Evolutionary conservation across 2,329 filamentous ascomycete species (phyloP).

Genomic region (Colletotrichum tanaceti): DNA sequence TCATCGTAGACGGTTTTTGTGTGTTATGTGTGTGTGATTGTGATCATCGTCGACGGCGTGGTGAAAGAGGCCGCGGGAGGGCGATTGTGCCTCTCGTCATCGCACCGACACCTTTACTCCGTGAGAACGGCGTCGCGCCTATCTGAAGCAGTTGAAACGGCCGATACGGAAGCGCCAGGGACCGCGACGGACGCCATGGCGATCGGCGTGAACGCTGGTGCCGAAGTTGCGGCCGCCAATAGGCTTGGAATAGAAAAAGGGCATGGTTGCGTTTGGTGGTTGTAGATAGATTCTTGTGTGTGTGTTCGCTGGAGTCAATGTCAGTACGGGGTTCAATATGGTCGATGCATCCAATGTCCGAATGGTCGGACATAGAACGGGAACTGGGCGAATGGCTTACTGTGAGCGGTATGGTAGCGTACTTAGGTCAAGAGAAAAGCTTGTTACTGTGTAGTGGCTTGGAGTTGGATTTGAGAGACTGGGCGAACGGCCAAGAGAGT

Average conservation of each 20-base stretch:
- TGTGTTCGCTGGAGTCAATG: not conserved
- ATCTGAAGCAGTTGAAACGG: slow-evolving; percentile 63
- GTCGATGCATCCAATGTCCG: not conserved
- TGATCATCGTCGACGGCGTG: not conserved
- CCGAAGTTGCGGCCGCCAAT: slow-evolving; percentile 63
- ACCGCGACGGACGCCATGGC: slow-evolving; percentile 60
- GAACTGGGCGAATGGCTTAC: not conserved
- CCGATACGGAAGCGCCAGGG: slow-evolving; percentile 64
- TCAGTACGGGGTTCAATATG: not conserved
- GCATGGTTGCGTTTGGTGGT: slow-evolving; percentile 50
- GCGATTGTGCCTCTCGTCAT: not conserved
- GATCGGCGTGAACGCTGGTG: slow-evolving; percentile 60
- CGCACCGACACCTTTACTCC: slow-evolving; percentile 15
- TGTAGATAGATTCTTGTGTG: not conserved
- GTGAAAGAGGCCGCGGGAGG: not conserved
- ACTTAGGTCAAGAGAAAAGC: slow-evolving; percentile 3
- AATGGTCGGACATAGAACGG: too few relatives aligned
- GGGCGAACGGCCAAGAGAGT: slow-evolving; percentile 12
- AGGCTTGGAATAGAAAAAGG: slow-evolving; percentile 59
- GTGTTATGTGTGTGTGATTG: not conserved
- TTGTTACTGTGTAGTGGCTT: slow-evolving; percentile 3
- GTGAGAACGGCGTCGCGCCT: slow-evolving; percentile 20
- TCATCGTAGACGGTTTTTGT: not conserved
- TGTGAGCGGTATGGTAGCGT: not conserved
- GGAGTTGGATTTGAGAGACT: slow-evolving; percentile 5